These are phyloP conservation scores for Coemansia sp. DNA, from an alignment of 192 early-diverging fungal genomes.

Conservation along the genomic window DNA sequence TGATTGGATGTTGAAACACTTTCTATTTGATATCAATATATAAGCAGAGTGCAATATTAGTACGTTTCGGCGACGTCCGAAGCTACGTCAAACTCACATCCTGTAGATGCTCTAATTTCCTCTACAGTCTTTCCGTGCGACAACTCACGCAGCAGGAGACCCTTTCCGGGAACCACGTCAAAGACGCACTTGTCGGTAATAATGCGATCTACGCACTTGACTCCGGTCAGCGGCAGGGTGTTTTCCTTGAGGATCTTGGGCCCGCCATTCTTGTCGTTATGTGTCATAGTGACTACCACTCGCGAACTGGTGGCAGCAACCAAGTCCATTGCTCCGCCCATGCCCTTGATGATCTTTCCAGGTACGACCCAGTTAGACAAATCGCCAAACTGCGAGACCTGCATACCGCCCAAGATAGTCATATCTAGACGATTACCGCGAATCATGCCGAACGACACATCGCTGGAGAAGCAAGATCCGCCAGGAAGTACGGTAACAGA, in stretches of 20 bases:
- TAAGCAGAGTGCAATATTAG: background rate
- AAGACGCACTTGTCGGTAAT: slow-evolving; percentile 76
- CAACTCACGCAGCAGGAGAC: slow-evolving; percentile 67
- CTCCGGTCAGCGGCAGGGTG: slow-evolving; percentile 74
- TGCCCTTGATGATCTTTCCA: slow-evolving; percentile 85
- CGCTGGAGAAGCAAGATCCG: slow-evolving; percentile 70
- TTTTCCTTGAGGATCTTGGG: slow-evolving; percentile 76
- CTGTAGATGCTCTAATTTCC: slow-evolving; percentile 68
- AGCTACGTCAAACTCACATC: slow-evolving; percentile 62
- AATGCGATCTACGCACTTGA: slow-evolving; percentile 66
- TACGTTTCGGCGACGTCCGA: slow-evolving; percentile 52
- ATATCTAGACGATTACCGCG: slow-evolving; percentile 76
- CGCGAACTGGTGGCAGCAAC: slow-evolving; percentile 68
- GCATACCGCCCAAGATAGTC: slow-evolving; percentile 76
- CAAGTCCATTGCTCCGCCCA: slow-evolving; percentile 83
- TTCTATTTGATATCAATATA: background rate
- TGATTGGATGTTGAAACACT: background rate
- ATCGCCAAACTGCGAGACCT: slow-evolving; percentile 76
- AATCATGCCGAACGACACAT: slow-evolving; percentile 82
- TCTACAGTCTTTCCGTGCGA: slow-evolving; percentile 64
- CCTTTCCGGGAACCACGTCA: slow-evolving; percentile 62
- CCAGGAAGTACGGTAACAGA: slow-evolving; percentile 74
- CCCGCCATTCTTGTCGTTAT: slow-evolving; percentile 64
- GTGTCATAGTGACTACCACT: slow-evolving; percentile 79
- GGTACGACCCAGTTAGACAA: slow-evolving; percentile 88